Base-by-base conservation (phyloP, 1,284 basidiomycete genomes). In the Moniliella sp. region DNA sequence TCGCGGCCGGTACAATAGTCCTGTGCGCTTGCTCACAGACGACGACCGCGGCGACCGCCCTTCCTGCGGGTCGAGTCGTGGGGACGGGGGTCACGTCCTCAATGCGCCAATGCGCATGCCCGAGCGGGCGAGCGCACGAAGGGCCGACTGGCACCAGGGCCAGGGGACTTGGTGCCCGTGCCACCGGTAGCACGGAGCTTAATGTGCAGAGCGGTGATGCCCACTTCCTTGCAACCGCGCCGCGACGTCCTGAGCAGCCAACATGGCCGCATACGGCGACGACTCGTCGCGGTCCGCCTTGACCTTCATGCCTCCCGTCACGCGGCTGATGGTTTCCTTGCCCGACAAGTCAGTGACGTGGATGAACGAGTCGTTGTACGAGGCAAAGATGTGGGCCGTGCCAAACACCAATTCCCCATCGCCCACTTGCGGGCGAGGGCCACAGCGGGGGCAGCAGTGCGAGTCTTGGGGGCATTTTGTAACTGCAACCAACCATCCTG, bases 261-360 rank as follows among this genome's bases (percentile, higher is more conserved):
- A 72, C 88, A 97, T 94, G 63, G 91, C 91, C 45, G 88, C 91
- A 69, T 94, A 97, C 15, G 88, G 82, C 25, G 88, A 94, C 32
- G 86, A 94, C 70, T 97, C 88, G 69, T 97, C 88, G 68, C 91
- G 81, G 67, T 97, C 88, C 25, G 88, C 91, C 72, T 97, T 97
- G 70, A 97, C 88, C 71, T 97, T 97, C 91, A 97, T 97, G 47
- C 88, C 88, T 61, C 80, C 79, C 49, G 88, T 97, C 48, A 94
- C 83, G 64, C 88, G 83, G 57, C 79, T 78, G 68, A 97, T 82
- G 62, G 88, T 97, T 72, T 97, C 88, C 71, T 82, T 86, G 61
- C 88, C 91, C 27, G 86, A 84, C 42, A 94, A 70, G 78, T 97
- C 91, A 64, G 88, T 97, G 58, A 97, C 72, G 65, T 99, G 91